Evolutionary conservation across 2,329 filamentous ascomycete species (phyloP).

Genomic region (Conoideocrella luteorostrata): DNA sequence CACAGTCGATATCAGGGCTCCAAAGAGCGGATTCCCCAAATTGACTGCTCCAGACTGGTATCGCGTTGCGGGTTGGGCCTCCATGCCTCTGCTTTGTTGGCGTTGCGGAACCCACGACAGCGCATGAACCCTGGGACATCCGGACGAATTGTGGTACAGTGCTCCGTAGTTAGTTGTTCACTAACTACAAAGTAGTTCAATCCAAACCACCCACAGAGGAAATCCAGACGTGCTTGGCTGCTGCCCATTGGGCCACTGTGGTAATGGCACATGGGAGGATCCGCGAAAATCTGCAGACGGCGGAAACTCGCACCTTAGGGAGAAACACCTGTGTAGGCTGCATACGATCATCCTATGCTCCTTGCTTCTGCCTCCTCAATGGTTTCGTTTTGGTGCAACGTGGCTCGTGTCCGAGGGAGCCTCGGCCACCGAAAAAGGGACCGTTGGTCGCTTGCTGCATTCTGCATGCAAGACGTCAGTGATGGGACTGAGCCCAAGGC

Average conservation of each 20-base stretch:
- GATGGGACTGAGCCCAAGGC: constrained; percentile 1
- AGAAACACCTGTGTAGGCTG: background rate
- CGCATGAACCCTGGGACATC: constrained; percentile 3
- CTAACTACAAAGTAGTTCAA: too few relatives aligned
- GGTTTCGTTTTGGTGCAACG: constrained; percentile 20
- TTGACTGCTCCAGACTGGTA: background rate
- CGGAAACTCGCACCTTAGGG: too few relatives aligned
- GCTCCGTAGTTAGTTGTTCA: too few relatives aligned
- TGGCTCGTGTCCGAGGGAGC: constrained; percentile 22
- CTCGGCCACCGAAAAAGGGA: background rate
- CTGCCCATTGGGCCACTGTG: too few relatives aligned
- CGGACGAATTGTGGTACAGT: background rate
- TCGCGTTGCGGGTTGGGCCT: constrained; percentile 13
- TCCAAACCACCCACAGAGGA: too few relatives aligned
- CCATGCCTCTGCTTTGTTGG: constrained; percentile 10
- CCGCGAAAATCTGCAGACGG: constrained; percentile 9
- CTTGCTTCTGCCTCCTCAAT: background rate
- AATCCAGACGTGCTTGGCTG: too few relatives aligned
- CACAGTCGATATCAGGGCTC: constrained; percentile 10
- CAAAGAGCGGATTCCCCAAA: constrained; percentile 7
- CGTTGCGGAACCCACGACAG: constrained; percentile 5
- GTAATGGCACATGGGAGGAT: constrained; percentile 9
- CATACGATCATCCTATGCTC: background rate
- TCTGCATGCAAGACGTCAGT: background rate
- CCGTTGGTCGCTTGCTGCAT: background rate